Evolutionary conservation across 192 early-diverging fungal species (phyloP).

Genomic region (Coemansia sp.): DNA sequence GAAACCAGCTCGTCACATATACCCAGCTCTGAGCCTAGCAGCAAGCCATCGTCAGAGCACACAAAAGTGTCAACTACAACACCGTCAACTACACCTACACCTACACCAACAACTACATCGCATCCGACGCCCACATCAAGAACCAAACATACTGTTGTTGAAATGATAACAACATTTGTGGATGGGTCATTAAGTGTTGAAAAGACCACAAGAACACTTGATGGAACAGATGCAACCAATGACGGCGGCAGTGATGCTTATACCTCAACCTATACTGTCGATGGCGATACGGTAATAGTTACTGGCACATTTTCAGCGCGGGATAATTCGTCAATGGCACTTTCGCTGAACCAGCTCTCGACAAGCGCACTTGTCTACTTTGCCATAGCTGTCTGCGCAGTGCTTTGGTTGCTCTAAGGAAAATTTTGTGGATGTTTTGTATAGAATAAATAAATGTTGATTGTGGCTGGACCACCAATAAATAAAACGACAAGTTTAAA

Average conservation of each 20-base stretch:
- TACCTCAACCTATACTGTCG: conserved; percentile 32
- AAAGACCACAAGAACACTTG: conserved; percentile 19
- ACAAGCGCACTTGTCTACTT: too few species aligned
- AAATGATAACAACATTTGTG: conserved; percentile 30
- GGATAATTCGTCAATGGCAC: background rate
- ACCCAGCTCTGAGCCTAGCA: background rate
- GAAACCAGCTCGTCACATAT: background rate
- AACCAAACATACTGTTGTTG: conserved; percentile 27
- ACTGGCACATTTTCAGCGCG: conserved; percentile 18
- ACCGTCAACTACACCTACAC: background rate
- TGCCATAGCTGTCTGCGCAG: too few species aligned
- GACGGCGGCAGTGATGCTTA: background rate
- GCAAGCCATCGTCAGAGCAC: background rate
- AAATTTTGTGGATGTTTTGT: too few species aligned
- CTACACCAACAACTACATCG: background rate
- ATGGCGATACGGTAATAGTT: conserved; percentile 27
- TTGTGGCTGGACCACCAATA: too few species aligned
- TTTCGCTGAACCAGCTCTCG: too few species aligned
- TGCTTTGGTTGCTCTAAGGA: too few species aligned
- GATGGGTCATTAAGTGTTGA: conserved; percentile 21
- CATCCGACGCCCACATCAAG: background rate
- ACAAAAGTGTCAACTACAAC: background rate
- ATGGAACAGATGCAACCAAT: background rate
- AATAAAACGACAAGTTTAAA: too few species aligned
- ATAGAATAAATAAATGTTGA: too few species aligned